Percentiles rank a stretch among this genome's conserved stretches.
phyloP scores from a whole-genome alignment of 2,329 filamentous ascomycete species.

The Pezicula carpinea region DNA sequence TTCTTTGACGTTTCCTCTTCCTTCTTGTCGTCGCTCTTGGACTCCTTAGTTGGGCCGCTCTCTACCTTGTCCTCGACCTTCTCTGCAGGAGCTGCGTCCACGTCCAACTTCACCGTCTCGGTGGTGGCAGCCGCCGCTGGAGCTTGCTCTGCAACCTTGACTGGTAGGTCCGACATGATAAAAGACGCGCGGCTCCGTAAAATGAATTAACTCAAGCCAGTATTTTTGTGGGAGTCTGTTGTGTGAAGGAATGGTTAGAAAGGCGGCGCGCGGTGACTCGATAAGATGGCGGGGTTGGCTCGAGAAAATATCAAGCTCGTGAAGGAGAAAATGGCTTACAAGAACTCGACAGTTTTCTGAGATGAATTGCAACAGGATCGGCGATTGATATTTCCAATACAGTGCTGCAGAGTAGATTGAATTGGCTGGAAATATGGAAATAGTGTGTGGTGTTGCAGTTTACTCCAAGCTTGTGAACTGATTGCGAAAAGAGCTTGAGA shows the following conservation, averaged over 20 bases:
- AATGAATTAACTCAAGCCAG: background rate
- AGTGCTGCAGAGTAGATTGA: too few relatives aligned
- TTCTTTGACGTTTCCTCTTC: slow-evolving; percentile 6
- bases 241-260: slow-evolving; percentile 2
- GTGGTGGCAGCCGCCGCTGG: slow-evolving; percentile 17
- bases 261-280: slow-evolving; percentile 11
- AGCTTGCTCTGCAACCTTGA: slow-evolving; percentile 18
- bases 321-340: background rate
- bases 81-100: slow-evolving; percentile 11
- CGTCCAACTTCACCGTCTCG: slow-evolving; percentile 13
- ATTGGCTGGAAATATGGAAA: too few relatives aligned
- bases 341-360: background rate
- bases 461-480: too few relatives aligned
- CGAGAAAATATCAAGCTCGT: slow-evolving; percentile 5
- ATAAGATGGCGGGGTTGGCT: slow-evolving; percentile 22
- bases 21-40: slow-evolving; percentile 4
- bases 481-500: too few relatives aligned
- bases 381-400: too few relatives aligned
- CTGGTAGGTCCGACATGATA: slow-evolving; percentile 21
- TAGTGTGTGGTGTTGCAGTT: too few relatives aligned
- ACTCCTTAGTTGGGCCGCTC: slow-evolving; percentile 2
- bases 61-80: slow-evolving; percentile 9
- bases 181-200: background rate
- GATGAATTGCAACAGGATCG: too few relatives aligned
- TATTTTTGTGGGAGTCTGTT: slow-evolving; percentile 8